Base-by-base conservation (phyloP, 345 rosid genomes). In the Euphorbia pulcherrima region DNA sequence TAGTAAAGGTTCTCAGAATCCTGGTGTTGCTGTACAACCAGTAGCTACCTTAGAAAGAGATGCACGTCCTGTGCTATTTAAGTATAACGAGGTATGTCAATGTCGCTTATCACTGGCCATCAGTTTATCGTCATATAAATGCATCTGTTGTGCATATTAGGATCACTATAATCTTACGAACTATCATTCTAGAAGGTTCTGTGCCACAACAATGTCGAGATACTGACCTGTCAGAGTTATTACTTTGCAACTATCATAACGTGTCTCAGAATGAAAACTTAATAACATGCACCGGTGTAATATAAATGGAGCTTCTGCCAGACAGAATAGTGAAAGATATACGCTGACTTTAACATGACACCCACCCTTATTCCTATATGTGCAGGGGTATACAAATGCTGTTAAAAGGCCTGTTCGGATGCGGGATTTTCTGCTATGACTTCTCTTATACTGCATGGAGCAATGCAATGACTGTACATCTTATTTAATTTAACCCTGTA, bases 371-470 rank as follows among this genome's bases (percentile, higher is more conserved):
- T 14, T 26, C 18, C n/a, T 28, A 6, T 64, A 17, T 16, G 20
- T 70, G 47, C 82, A 92, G 96, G 97, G 94, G 71, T 92, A 82
- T 78, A 92, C 97, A 61, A 92, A 92, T 76, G 96, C 96, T 63
- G 87, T 90, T 60, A 92, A 92, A 83, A 84, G 96, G 78, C 97
- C 98, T 0, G 92, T 86, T 37, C 86, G 86, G 33, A 88, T 92
- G 83, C 85, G 79, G 1, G 97, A 90, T 69, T 92, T 92, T 78
- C 77, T 87, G 56, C 41, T 41, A 21, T 84, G 79, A 85, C 67
- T 39, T 37, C 35, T 16, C 37, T 23, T 33, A 10, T 8, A 35
- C 20, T 35, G n/a, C 8, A 6, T 35, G 60, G 37, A 37, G 29
- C 27, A 17, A 37, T 55, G 27, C 51, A 48, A 23, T 35, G 3